phyloP scores from a whole-genome alignment of 768 basidiomycete species.

The Crassisporium funariophilum region DNA sequence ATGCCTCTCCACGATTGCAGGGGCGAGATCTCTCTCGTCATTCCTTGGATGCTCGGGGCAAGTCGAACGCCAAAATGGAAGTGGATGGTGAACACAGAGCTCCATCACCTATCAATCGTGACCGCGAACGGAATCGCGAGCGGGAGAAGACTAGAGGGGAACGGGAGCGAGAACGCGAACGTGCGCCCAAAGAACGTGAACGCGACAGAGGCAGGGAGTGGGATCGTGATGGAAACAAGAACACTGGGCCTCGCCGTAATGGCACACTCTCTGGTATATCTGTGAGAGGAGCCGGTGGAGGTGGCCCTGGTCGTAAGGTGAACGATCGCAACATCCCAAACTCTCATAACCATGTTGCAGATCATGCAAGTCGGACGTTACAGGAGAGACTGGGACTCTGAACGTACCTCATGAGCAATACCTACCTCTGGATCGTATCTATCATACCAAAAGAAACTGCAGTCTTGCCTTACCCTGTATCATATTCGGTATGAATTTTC shows the following conservation, averaged over 20 bases:
- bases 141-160: constrained; percentile 24
- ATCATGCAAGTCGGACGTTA: constrained; percentile 69
- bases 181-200: constrained; percentile 38
- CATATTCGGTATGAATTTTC: too few species aligned
- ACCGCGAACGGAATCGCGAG: constrained; percentile 32
- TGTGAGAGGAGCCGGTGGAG: neutral
- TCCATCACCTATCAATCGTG: constrained; percentile 36
- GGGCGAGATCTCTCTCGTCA: constrained; percentile 26
- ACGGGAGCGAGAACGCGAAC: constrained; percentile 37
- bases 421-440: too few species aligned
- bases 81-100: constrained; percentile 55
- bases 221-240: constrained; percentile 21
- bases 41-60: constrained; percentile 20
- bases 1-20: constrained; percentile 4
- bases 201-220: constrained; percentile 37
- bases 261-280: constrained; percentile 2
- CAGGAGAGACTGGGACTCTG: constrained; percentile 82
- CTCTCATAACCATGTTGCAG: constrained; percentile 37
- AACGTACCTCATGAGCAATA: constrained; percentile 16
- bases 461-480: too few species aligned
- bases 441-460: too few species aligned
- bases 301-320: constrained; percentile 27
- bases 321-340: constrained; percentile 30
- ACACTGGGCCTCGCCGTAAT: constrained; percentile 14
- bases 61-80: constrained; percentile 48